Base-by-base conservation (phyloP, 495 filamentous ascomycete genomes). In the Chaetomium tenue region DNA sequence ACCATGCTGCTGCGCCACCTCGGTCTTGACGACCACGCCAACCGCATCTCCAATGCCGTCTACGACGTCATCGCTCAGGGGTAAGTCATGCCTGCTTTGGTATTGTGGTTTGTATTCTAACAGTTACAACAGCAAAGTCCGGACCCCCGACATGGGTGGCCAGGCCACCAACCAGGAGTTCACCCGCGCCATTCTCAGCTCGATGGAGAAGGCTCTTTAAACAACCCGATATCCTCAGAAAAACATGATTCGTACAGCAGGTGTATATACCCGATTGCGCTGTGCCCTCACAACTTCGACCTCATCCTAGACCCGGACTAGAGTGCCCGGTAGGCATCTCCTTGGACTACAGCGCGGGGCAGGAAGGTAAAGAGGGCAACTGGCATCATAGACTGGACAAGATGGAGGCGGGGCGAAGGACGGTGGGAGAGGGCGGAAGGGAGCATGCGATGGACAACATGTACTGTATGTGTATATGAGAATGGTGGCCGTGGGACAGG, bases 1-100 rank as follows among this genome's bases (percentile, higher is more conserved):
- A 89, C 91, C 70, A 98, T 98, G 94, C 87, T 98, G 66, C 83
- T 98, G 75, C 88, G 94, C 69, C 94, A 98, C 80, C 82, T 98
- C 66, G 94, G 94, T 61, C 87, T 98, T 15, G 93, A 98, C 75
- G 91, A 97, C 75, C 95, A 97, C 74, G 94, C 94, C 55, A 97
- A 97, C 82, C 87, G 94, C 70, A 97, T 98, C 77, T 96, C 92
- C 67, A 95, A 93, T 86, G 92, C 91, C 63, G 90, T 98, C 59
- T 98, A 98, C 74, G 90, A 91, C 75, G 94, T 98, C 48, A 97
- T 98, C 77, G 84, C 86, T 67, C 90, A 97, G 76, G 92, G 91
- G 92, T 95, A 81, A 82, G 89, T 86, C 39, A 60, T n/a, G 33
- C 13, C 28, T 20, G 0, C 30, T 13, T 15, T 3, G n/a, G 2